Evolutionary conservation across 2,329 filamentous ascomycete species (phyloP), one percentile per base, ranked within the genome.

Genomic region (Penicillium vulpinum): DNA sequence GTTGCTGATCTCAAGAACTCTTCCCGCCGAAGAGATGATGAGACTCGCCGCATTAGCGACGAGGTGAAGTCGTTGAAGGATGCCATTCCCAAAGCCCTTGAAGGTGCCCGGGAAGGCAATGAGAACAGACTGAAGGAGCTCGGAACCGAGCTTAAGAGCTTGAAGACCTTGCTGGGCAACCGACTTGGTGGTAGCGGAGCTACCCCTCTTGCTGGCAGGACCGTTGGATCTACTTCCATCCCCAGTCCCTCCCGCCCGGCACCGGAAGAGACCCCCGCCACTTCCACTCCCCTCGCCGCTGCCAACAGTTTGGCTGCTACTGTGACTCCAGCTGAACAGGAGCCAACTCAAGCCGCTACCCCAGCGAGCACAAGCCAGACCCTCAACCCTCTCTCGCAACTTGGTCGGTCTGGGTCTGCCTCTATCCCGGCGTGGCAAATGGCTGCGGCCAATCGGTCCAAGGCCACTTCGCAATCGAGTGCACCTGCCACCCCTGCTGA

Each of bases 61-160:
- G 94, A 99, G 67, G 86, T 99, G 50, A 86, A 88, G 64, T 84
- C 84, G 13, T 80, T 99, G 56, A 89, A 93, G 73, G 90, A 92
- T 63, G 81, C 90, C 50, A 91, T 99, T 53, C 94, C 95, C 8
- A 91, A 90, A 74, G 92, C 92, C 2, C 84, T 99, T 67, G 87
- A 94, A 62, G 89, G 88, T 51, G 91, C 97, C 70, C 93, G 93
- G 76, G 90, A 93, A 60, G 82, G 86, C 52, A 91, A 90, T 26
- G 92, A 97, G 70, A 84, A 81, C 63, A 84, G 92, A 47, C 79
- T 99, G 57, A 89, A 87, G 74, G 94, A 97, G 67, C 85, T 99
- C 63, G 90, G 90, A 64, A 84, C 82, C 7, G 94, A 99, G 76
- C 81, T 99, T 67, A 91, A 90, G 80, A 97, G 92, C 72, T 79